Conservation (phyloP, 805 yeast species). For the Teunomyces tritomae region DNA sequence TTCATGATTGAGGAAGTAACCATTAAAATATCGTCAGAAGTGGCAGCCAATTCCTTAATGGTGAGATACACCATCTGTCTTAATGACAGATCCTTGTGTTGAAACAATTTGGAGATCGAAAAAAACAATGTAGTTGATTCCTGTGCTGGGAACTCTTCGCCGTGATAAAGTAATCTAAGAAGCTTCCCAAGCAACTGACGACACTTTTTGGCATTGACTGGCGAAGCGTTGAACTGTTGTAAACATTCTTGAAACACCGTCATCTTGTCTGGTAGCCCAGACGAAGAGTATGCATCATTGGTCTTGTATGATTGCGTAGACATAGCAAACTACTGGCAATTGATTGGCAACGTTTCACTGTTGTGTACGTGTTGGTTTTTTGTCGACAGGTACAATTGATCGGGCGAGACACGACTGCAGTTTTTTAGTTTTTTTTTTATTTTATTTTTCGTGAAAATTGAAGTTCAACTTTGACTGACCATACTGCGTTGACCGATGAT, state of each 20-base stretch:
- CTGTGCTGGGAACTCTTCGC: conserved; percentile 80
- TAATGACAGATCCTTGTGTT: conserved; percentile 80
- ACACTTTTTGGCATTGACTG: conserved; percentile 84
- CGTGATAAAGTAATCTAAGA: conserved; percentile 76
- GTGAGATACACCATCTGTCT: conserved; percentile 94
- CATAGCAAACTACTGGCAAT: conserved; percentile 41
- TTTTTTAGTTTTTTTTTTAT: neutral
- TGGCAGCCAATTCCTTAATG: conserved; percentile 81
- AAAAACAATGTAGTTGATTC: conserved; percentile 93
- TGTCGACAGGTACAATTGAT: conserved; percentile 2
- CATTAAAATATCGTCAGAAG: conserved; percentile 92
- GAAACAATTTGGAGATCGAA: conserved; percentile 91
- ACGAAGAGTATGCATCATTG: conserved; percentile 66
- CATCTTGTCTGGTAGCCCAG: conserved; percentile 87
- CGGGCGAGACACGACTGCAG: conserved; percentile 1
- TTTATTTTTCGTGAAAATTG: neutral
- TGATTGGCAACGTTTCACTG: conserved; percentile 3
- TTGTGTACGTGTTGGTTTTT: conserved; percentile 10
- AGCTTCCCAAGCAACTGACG: conserved; percentile 79
- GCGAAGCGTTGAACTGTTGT: conserved; percentile 87
- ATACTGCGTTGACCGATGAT: conserved; percentile 5
- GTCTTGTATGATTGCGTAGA: conserved; percentile 82
- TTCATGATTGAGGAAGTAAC: conserved; percentile 98
- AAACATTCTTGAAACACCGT: conserved; percentile 94
- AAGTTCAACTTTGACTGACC: neutral